A percentile compares a stretch with the other conserved stretches of the same genome.
phyloP scores from a whole-genome alignment of 2,329 filamentous ascomycete genomes.

The Penicillium hesseltinei region DNA sequence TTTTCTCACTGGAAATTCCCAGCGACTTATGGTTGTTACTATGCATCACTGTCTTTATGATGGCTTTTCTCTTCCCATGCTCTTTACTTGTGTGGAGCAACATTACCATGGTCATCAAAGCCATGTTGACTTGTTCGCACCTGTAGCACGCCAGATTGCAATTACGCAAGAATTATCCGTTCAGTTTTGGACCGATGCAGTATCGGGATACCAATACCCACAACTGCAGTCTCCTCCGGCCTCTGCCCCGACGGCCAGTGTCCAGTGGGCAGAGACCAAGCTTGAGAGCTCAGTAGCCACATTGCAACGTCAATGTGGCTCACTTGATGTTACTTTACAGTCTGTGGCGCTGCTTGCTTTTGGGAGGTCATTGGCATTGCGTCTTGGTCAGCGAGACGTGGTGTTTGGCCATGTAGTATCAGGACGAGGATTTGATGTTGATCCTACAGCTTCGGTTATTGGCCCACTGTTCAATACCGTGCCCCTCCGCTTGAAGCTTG shows the following conservation, averaged over 20 bases:
- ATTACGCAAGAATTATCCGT: not conserved
- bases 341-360: constrained; percentile 2
- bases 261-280: constrained; percentile 2
- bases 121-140: not conserved
- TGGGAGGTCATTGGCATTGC: not conserved
- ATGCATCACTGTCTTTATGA: constrained; percentile 19
- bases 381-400: constrained; percentile 4
- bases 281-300: not conserved
- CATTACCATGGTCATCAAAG: not conserved
- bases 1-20: not conserved
- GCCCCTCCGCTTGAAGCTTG: constrained; percentile 1
- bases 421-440: not conserved
- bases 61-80: constrained; percentile 10
- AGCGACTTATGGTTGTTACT: constrained; percentile 8
- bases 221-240: not conserved
- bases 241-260: not conserved
- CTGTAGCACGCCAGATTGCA: not conserved
- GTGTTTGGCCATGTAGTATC: constrained; percentile 7
- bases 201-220: not conserved
- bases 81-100: constrained; percentile 4
- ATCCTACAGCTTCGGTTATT: not conserved
- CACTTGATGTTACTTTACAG: not conserved
- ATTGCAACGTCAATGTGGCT: not conserved
- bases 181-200: not conserved
- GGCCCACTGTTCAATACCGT: constrained; percentile 6